These are phyloP conservation scores for Solanum hybrid DNA, from an alignment of 305 asterid genomes.

Conservation along the genomic window DNA sequence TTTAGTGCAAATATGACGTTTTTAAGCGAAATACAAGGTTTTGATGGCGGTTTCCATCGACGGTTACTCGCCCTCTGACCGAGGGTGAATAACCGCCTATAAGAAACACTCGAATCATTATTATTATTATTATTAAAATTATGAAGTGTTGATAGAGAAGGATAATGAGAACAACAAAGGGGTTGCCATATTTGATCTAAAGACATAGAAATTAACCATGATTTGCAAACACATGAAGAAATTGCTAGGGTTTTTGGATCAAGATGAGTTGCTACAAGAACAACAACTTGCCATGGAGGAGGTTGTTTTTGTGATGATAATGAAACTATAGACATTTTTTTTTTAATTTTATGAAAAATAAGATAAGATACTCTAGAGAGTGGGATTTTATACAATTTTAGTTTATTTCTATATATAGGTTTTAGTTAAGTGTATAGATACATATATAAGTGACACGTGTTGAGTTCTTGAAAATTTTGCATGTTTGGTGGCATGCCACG, in stretches of 20 bases:
- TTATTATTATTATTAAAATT: background rate
- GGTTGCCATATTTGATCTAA: conserved; percentile 73
- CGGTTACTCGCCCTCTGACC: conserved; percentile 43
- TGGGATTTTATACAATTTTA: background rate
- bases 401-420: background rate
- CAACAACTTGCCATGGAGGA: conserved; percentile 64
- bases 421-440: background rate
- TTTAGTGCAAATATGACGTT: conserved; percentile 45
- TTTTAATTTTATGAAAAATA: background rate
- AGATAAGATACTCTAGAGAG: background rate
- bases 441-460: background rate
- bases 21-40: conserved; percentile 39
- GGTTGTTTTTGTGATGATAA: background rate
- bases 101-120: conserved; percentile 12
- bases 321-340: background rate
- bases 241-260: conserved; percentile 50
- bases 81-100: conserved; percentile 40
- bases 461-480: background rate
- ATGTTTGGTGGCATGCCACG: background rate
- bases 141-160: conserved; percentile 56
- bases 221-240: conserved; percentile 54
- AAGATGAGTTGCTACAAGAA: conserved; percentile 44
- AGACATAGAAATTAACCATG: conserved; percentile 54
- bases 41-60: conserved; percentile 28
- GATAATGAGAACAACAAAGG: conserved; percentile 42